Conservation (phyloP, 2,329 filamentous ascomycete genomes). For the Diaporthe eres region DNA sequence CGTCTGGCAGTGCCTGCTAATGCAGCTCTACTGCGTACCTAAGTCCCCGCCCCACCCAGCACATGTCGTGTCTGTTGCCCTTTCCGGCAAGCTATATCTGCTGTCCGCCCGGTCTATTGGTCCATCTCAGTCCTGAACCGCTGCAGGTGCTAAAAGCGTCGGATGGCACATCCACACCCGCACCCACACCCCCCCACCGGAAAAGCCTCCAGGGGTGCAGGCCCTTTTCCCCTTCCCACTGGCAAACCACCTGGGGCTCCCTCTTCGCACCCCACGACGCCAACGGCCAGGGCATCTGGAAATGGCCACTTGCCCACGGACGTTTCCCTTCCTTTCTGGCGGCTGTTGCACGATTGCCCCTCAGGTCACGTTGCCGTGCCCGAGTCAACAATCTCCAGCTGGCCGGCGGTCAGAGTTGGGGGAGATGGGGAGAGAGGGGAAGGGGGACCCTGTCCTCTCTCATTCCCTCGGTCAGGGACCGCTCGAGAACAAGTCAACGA, state of each 20-base stretch:
- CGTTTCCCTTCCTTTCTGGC: neutral
- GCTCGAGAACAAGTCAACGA: neutral
- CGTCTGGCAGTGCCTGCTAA: constrained; percentile 22
- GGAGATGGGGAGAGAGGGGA: neutral
- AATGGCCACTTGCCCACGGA: constrained; percentile 10
- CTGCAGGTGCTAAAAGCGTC: constrained; percentile 28
- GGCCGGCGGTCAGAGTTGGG: constrained; percentile 17
- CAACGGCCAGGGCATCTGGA: constrained; percentile 18
- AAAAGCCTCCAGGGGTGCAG: constrained; percentile 1
- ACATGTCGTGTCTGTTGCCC: constrained; percentile 28
- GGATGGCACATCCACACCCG: constrained; percentile 19
- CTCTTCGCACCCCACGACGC: neutral
- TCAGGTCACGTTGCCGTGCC: constrained; percentile 20
- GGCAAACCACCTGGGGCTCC: no score
- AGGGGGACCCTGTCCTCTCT: neutral
- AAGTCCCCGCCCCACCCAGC: constrained; percentile 13
- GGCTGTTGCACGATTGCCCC: neutral
- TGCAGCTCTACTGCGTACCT: constrained; percentile 12
- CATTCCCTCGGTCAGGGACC: constrained; percentile 22
- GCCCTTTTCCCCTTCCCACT: neutral
- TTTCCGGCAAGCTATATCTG: constrained; percentile 28
- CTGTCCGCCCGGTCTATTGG: constrained; percentile 29
- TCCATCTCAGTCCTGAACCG: constrained; percentile 27
- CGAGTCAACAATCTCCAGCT: constrained; percentile 10
- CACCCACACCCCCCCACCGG: constrained; percentile 23